Evolutionary conservation across 192 early-diverging fungal genomes (phyloP).

Genomic region (Powellomyces hirtus): DNA sequence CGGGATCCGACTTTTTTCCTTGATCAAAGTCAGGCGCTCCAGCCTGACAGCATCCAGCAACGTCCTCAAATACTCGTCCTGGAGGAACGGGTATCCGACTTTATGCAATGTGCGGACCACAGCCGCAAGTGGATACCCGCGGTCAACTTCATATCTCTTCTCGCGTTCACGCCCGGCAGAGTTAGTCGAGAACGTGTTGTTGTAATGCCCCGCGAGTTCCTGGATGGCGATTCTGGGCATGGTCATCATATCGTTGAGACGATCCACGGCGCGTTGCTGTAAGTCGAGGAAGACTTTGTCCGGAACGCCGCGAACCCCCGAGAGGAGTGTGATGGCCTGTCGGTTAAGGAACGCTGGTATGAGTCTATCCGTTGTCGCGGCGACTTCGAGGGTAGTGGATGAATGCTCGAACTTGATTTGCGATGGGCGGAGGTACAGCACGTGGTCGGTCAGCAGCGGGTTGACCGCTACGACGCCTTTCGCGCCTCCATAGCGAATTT

Average conservation of each 20-base stretch:
- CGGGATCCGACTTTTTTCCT: background rate
- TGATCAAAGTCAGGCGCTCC: background rate
- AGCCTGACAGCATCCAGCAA: background rate
- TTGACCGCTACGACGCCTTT: constrained; percentile 50
- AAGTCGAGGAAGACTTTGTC: constrained; percentile 54
- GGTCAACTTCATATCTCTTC: background rate
- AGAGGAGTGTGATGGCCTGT: constrained; percentile 63
- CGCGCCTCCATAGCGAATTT: constrained; percentile 58
- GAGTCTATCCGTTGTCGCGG: constrained; percentile 44
- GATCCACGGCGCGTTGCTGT: constrained; percentile 20
- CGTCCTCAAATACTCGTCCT: background rate
- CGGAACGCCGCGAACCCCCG: constrained; percentile 51
- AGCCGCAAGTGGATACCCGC: background rate
- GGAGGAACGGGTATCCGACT: background rate
- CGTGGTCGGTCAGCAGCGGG: constrained; percentile 17
- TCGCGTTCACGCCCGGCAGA: background rate
- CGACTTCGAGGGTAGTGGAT: constrained; percentile 55
- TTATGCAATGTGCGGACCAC: background rate
- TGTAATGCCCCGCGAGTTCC: background rate
- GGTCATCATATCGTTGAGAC: constrained; percentile 6
- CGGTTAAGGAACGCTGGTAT: constrained; percentile 56
- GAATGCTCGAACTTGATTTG: constrained; percentile 59
- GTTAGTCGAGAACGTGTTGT: background rate
- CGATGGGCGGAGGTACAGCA: constrained; percentile 53
- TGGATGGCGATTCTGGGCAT: background rate